Evolutionary conservation across 1,284 basidiomycete species (phyloP).

Genomic region (Cutaneotrichosporon daszewskae): DNA sequence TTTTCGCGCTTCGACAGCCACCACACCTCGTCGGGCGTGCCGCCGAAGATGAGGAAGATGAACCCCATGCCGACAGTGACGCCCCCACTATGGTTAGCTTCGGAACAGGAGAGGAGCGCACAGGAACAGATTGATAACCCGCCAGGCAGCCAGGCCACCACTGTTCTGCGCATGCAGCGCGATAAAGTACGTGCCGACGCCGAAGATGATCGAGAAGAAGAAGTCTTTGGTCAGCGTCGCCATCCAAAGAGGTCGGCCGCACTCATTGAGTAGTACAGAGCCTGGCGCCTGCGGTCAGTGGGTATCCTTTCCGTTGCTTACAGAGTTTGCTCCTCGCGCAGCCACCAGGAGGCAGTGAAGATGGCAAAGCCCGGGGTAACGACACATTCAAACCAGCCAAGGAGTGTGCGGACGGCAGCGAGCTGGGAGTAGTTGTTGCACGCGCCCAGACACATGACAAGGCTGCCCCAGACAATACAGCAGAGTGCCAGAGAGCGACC

Average conservation of each 20-base stretch:
- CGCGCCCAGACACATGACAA: slow-evolving; percentile 21
- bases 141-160: slow-evolving; percentile 21
- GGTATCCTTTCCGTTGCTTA: no score
- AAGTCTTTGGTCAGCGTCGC: slow-evolving; percentile 2
- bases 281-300: no score
- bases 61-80: slow-evolving; percentile 16
- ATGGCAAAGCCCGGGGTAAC: slow-evolving; percentile 28
- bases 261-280: slow-evolving; percentile 24
- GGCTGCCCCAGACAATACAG: slow-evolving; percentile 20
- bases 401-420: slow-evolving; percentile 11
- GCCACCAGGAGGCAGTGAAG: slow-evolving; percentile 10
- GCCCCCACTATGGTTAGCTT: no score
- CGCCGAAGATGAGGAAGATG: slow-evolving; percentile 20
- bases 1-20: slow-evolving; percentile 26
- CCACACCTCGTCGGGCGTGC: slow-evolving; percentile 27
- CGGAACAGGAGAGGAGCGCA: no score
- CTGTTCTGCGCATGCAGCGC: slow-evolving; percentile 14
- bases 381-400: slow-evolving; percentile 27
- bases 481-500: slow-evolving; percentile 17
- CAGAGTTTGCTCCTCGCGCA: slow-evolving; percentile 8
- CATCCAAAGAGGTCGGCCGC: background rate
- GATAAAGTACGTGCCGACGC: slow-evolving; percentile 22
- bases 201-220: slow-evolving; percentile 10
- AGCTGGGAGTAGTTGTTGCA: slow-evolving; percentile 27
- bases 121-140: slow-evolving; percentile 33